Evolutionary conservation across 1,284 basidiomycete genomes (phyloP), one percentile per base, ranked within the genome.

Genomic region (Trichosporon ovoides): DNA sequence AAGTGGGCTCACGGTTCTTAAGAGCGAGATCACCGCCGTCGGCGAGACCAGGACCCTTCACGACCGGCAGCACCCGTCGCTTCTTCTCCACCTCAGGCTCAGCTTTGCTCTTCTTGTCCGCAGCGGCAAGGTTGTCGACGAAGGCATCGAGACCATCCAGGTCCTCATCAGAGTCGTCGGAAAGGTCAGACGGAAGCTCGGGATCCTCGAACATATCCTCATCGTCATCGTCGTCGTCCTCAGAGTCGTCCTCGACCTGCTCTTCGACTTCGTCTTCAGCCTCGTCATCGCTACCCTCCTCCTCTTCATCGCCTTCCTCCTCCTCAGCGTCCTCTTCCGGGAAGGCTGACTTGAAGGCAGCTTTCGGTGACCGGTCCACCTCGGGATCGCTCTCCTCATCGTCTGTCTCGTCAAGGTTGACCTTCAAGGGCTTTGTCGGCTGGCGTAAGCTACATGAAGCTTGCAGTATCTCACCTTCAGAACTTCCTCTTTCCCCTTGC

Each of bases 31-130:
- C 71, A 38, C 73, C 69, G 11, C 69, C 68, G 34, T 72, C 70
- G 7, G 63, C 57, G 2, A 74, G 59, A 3, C 69, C 71, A 0
- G 72, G 73, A 0, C 70, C 73, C 10, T 73, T 65, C 1, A 73
- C 68, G 14, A 78, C 78, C 24, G 79, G 80, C 46, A 78, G 57
- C 0, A 78, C 71, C 13, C 74, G 59, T 13, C 76, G 58, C 63
- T 74, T 75, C 69, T 74, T 74, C 87, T 2, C 85, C 88, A 38
- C 81, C 67, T 93, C 91, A 57, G 83, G 80, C 2, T 63, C 64
- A 0, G 83, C 82, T 74, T 90, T 91, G 59, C 90, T 84, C 77
- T 95, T 93, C 66, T 83, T 83, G 14, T 83, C 77, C 1, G 65
- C 63, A 0, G 82, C 73, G 58, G 87, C 84, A 54, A 94, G 84